Evolutionary conservation across 75 land plant genomes (phyloP).

Genomic region (Pinus taeda): DNA sequence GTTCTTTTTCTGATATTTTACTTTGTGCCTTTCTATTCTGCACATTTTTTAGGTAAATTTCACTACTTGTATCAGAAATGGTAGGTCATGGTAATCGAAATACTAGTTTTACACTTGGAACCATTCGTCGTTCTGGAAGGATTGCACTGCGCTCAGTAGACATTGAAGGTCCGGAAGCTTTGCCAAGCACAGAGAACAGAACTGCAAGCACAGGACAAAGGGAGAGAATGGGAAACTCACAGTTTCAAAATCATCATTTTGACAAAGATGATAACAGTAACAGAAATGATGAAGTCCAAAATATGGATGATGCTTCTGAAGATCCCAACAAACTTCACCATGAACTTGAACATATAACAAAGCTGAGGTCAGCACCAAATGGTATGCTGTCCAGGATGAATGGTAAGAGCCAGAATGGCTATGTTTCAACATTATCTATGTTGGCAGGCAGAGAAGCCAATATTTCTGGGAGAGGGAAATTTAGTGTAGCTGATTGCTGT

Average conservation of each 20-base stretch:
- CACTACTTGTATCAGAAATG: neutral
- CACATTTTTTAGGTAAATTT: neutral
- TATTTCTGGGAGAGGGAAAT: slow-evolving; percentile 57
- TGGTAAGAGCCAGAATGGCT: slow-evolving; percentile 12
- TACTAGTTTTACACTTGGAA: slow-evolving; percentile 4
- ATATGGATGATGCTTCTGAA: slow-evolving; percentile 7
- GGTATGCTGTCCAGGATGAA: slow-evolving; percentile 13
- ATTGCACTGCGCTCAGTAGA: neutral
- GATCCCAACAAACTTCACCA: slow-evolving; percentile 14
- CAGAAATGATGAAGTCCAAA: neutral
- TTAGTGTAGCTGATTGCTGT: slow-evolving; percentile 67
- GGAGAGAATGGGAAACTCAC: slow-evolving; percentile 1
- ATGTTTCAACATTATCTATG: slow-evolving; percentile 60
- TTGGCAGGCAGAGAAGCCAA: slow-evolving; percentile 63
- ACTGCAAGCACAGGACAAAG: neutral
- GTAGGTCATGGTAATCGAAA: slow-evolving; percentile 3
- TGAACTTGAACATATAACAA: slow-evolving; percentile 48
- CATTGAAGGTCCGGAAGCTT: neutral
- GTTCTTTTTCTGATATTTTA: neutral
- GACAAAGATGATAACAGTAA: slow-evolving; percentile 1
- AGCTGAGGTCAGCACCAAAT: slow-evolving; percentile 37
- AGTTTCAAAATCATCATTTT: neutral
- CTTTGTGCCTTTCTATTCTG: neutral
- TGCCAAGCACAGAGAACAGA: neutral
- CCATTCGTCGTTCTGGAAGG: neutral